Base-by-base conservation (phyloP, 1,139 yeast species). In the Suhomyces bolitotheri region DNA sequence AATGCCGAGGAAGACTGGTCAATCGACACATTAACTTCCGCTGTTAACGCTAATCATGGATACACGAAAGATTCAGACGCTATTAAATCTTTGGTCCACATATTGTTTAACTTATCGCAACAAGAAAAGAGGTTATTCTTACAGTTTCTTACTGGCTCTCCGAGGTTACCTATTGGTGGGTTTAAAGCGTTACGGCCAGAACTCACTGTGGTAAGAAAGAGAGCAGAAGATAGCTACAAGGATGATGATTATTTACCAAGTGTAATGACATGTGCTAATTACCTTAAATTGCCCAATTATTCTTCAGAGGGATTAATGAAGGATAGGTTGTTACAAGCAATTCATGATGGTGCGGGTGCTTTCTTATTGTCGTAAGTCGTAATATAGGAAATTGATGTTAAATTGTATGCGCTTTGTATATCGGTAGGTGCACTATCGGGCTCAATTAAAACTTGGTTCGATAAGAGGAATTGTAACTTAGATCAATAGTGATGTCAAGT, bases 241-340 rank as follows among this genome's bases (percentile, higher is more conserved):
- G 77, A 88, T n/a, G 96, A 92, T 58, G 90, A 82, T 45, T 89
- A 84, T 51, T 67, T 92, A 40, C 98, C 98, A 2, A 88, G 96
- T 62, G 98, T 92, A 3, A 92, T 92, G 98, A 92, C 98, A 0
- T 92, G 98, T 66, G 97, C 95, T 5, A 92, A 92, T 57, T 92
- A 92, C 54, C 71, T 92, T 46, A 92, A 92, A 58, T 64, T 92
- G 19, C 98, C 98, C 2, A 78, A 83, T 43, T 92, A 92, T 54
- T 74, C 88, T 2, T 66, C 76, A 19, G 72, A 71, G 43, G 79
- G 69, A 20, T 61, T 86, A 1, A 73, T 92, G 80, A 66, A 60
- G 39, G 54, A 67, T 25, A 71, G 82, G 39, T 60, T 92, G 9
- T 42, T 64, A 16, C 83, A 78, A 41, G 97, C 98, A 0, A 78